Percentiles rank a stretch among this genome's conserved stretches.
These are phyloP conservation scores for Aspergillus ustus DNA, from an alignment of 2,329 filamentous ascomycete species.

Conservation along the genomic window DNA sequence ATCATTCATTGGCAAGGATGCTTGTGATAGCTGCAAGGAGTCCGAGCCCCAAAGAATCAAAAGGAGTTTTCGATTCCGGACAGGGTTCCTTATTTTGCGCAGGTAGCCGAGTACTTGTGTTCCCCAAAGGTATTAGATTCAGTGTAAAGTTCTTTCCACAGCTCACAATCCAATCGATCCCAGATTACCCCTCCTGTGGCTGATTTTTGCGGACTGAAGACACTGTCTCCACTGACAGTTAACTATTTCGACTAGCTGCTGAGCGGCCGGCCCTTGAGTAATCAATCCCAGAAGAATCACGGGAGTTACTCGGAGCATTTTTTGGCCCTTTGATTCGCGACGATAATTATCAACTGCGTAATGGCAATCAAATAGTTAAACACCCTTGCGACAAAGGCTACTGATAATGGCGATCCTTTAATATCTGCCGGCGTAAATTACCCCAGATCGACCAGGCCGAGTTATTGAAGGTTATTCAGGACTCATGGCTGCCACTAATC, in stretches of 20 bases:
- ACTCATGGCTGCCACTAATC: conserved; percentile 16
- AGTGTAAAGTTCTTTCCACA: neutral
- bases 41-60: conserved; percentile 1
- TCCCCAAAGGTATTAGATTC: neutral
- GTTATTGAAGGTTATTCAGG: conserved; percentile 4
- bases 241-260: neutral
- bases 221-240: neutral
- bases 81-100: neutral
- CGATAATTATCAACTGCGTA: neutral
- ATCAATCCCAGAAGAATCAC: neutral
- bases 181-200: conserved; percentile 19
- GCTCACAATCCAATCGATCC: conserved; percentile 3
- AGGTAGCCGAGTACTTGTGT: neutral
- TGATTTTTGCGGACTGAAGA: conserved; percentile 7
- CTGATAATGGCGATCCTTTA: neutral
- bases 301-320: neutral
- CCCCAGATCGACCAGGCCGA: conserved; percentile 25
- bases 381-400: neutral
- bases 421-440: conserved; percentile 16
- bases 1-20: conserved; percentile 21
- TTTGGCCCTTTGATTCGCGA: neutral
- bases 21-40: conserved; percentile 21
- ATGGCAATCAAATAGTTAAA: neutral
- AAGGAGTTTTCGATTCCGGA: conserved; percentile 4
- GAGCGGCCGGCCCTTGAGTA: neutral